phyloP scores from a whole-genome alignment of 2,329 filamentous ascomycete species.

The Sclerotinia minor region DNA sequence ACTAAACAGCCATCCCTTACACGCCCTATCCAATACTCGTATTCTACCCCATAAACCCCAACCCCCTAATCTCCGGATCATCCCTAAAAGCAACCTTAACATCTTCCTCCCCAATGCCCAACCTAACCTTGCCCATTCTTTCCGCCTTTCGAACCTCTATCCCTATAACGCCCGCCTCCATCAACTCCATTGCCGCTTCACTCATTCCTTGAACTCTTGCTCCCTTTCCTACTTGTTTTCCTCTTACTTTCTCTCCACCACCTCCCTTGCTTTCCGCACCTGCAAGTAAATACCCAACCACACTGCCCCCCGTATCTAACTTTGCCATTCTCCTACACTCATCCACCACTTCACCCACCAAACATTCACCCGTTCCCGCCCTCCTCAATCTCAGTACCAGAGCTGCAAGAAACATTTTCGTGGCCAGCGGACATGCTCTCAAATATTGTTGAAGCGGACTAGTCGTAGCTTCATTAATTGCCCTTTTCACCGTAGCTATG shows the following conservation, averaged over 20 bases:
- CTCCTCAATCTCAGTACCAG: slow-evolving; percentile 76
- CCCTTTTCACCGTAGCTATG: slow-evolving; percentile 88
- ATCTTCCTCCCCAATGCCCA: slow-evolving; percentile 88
- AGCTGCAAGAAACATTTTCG: slow-evolving; percentile 83
- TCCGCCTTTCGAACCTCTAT: slow-evolving; percentile 80
- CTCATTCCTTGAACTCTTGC: slow-evolving; percentile 61
- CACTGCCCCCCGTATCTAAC: slow-evolving; percentile 58
- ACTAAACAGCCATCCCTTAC: not conserved
- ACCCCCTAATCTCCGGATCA: slow-evolving; percentile 75
- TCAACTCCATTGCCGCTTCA: slow-evolving; percentile 75
- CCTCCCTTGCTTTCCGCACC: not conserved
- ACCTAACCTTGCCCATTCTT: slow-evolving; percentile 79
- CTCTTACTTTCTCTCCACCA: not conserved
- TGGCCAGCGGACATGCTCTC: slow-evolving; percentile 74
- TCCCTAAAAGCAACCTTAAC: slow-evolving; percentile 82
- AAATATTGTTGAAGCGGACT: slow-evolving; percentile 90
- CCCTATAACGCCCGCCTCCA: slow-evolving; percentile 83
- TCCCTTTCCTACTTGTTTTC: not conserved
- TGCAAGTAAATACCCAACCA: slow-evolving; percentile 57
- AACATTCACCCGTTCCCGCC: slow-evolving; percentile 83
- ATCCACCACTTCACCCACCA: slow-evolving; percentile 84
- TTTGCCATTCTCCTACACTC: slow-evolving; percentile 72
- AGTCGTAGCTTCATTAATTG: slow-evolving; percentile 91
- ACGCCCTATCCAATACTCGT: not conserved
- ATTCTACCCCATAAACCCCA: slow-evolving; percentile 38